Conservation (phyloP, 2,329 filamentous ascomycete genomes). For the Raffaelea ambrosiae region DNA sequence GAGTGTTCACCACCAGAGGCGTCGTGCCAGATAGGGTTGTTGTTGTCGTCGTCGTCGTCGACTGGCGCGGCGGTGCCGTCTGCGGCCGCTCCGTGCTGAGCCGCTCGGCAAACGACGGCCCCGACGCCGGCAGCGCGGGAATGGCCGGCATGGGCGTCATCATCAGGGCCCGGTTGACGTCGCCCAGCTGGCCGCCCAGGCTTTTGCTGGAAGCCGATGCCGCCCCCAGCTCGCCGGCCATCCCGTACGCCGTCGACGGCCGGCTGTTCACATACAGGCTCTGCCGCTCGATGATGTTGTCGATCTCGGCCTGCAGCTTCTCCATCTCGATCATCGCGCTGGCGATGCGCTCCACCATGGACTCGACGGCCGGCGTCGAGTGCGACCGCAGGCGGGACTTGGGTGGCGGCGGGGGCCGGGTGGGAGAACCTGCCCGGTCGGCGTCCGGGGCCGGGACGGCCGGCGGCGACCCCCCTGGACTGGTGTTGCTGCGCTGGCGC, state of each 20-base stretch:
- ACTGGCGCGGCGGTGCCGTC: constrained; percentile 23
- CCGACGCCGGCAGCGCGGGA: constrained; percentile 46
- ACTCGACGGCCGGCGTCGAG: constrained; percentile 38
- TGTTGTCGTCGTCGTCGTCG: no score
- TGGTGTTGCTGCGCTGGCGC: neutral
- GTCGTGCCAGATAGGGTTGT: no score
- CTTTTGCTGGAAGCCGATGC: neutral
- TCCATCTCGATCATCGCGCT: constrained; percentile 52
- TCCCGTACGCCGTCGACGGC: constrained; percentile 41
- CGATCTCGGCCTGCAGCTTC: constrained; percentile 48
- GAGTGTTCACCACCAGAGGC: no score
- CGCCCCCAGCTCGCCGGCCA: constrained; percentile 19
- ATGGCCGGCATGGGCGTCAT: constrained; percentile 46
- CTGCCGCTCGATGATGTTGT: constrained; percentile 51
- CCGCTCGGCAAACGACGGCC: constrained; percentile 49
- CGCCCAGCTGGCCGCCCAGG: no score
- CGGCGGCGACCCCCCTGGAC: neutral
- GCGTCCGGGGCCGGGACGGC: neutral
- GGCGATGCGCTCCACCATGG: constrained; percentile 46
- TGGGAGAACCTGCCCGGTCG: constrained; percentile 13
- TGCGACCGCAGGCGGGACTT: constrained; percentile 35
- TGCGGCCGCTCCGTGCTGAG: constrained; percentile 36
- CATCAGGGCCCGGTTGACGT: constrained; percentile 20
- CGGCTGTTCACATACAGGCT: constrained; percentile 47
- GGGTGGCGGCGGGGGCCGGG: constrained; percentile 16